These are phyloP conservation scores for Thelonectria olida DNA, from an alignment of 2,329 filamentous ascomycete genomes.

Conservation along the genomic window DNA sequence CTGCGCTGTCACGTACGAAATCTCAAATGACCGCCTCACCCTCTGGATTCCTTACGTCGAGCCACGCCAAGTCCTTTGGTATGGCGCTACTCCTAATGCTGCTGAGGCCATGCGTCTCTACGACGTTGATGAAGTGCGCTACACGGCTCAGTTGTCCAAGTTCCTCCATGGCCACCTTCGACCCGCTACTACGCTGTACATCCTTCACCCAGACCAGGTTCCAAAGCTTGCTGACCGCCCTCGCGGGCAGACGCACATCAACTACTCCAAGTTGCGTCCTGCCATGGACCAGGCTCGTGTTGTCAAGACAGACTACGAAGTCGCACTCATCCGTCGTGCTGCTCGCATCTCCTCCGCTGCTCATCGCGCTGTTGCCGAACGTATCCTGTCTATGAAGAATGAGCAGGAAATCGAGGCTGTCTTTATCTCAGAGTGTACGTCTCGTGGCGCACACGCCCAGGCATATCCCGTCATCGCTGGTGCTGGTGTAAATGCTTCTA, in stretches of 20 bases:
- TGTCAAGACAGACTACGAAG: constrained; percentile 86
- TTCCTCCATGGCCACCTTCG: constrained; percentile 52
- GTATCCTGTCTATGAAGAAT: constrained; percentile 70
- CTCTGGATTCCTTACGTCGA: constrained; percentile 80
- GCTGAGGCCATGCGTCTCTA: constrained; percentile 69
- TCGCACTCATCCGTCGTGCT: constrained; percentile 82
- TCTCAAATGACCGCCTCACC: constrained; percentile 67
- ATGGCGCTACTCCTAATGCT: constrained; percentile 66
- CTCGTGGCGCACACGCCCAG: constrained; percentile 77
- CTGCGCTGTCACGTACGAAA: constrained; percentile 66
- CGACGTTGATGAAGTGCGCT: constrained; percentile 77
- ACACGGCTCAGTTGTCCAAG: constrained; percentile 61
- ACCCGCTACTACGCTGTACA: constrained; percentile 52
- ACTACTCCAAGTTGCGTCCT: constrained; percentile 64
- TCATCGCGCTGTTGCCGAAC: constrained; percentile 76
- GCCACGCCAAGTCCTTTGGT: constrained; percentile 69
- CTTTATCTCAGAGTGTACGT: constrained; percentile 78
- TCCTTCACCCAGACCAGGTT: constrained; percentile 59
- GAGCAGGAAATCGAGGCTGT: constrained; percentile 86
- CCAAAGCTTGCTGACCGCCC: constrained; percentile 49
- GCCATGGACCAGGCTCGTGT: constrained; percentile 85
- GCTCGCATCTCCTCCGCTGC: constrained; percentile 82
- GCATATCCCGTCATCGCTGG: constrained; percentile 92
- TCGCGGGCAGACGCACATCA: constrained; percentile 50
- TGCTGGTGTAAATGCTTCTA: constrained; percentile 82